Evolutionary conservation across 371 early-diverging fungal genomes (phyloP), one percentile per base, ranked within the genome.

Genomic region (Mortierella sp.): DNA sequence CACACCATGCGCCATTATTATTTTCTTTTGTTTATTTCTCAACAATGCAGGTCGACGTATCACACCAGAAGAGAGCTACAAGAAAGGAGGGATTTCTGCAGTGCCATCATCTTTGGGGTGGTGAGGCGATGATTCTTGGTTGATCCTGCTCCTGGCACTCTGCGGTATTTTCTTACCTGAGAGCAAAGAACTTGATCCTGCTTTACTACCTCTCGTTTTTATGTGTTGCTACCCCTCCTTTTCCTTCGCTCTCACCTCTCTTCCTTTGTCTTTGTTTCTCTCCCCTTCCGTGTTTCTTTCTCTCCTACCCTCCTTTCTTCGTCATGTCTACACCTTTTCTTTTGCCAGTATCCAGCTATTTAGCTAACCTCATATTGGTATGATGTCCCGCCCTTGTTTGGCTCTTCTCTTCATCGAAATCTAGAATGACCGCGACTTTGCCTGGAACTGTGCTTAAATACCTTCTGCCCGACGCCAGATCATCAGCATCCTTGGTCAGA

Each of bases 371-470:
- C 68, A 34, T 68, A 8, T 16, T 28, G 34, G 1, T 34, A 65
- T 65, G 38, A 21, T 21, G 26, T 55, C n/a, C 58, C 38, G 9
- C 54, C 26, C n/a, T 58, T 28, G 26, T 14, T 58, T 13, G 54
- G 24, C 57, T 19, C 21, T 31, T 48, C 38, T 34, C 14, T 73
- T 21, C 21, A 21, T 31, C 68, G 65, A 31, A 21, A 5, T 31
- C 16, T 57, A 86, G 86, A 19, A 10, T 86, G 75, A 80, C 82
- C 2, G 19, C 80, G 44, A 82, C 77, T 50, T 55, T 86, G 63
- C 86, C 86, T 16, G 72, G 52, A 54, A 82, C 70, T 60, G 86
- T 86, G 48, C 80, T 86, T 55, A 86, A 86, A 34, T 86, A 86
- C 38, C 76, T 86, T 9, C 52, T 82, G 19, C 86, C 86, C 1